A percentile compares a stretch with the other conserved stretches of the same genome.
Evolutionary conservation across 1,139 yeast genomes (phyloP).

Genomic region (Geotrichum citri-aurantii): DNA sequence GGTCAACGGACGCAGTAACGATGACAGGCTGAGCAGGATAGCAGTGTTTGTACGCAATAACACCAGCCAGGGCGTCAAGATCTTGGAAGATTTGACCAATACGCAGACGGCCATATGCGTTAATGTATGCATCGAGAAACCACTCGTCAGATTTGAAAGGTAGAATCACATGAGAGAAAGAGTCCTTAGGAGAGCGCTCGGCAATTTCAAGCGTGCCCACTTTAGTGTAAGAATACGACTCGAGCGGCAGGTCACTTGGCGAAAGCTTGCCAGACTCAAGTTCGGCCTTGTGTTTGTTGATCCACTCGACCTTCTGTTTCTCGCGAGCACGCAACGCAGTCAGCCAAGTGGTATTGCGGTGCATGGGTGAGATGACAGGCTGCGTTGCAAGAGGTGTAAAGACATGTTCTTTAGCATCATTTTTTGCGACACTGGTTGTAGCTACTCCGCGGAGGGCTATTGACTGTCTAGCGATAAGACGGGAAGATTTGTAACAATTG

Average conservation of each 20-base stretch:
- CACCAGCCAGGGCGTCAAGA: slow-evolving; percentile 82
- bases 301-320: slow-evolving; percentile 61
- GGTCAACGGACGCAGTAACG: slow-evolving; percentile 90
- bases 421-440: neutral
- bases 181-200: slow-evolving; percentile 71
- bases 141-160: slow-evolving; percentile 82
- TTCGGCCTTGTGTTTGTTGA: slow-evolving; percentile 22
- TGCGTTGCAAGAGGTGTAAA: slow-evolving; percentile 36
- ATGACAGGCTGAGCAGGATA: slow-evolving; percentile 88
- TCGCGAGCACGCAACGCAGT: slow-evolving; percentile 74
- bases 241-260: slow-evolving; percentile 18
- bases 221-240: slow-evolving; percentile 53
- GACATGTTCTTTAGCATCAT: slow-evolving; percentile 20
- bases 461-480: neutral
- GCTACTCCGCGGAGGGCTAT: neutral
- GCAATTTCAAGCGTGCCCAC: slow-evolving; percentile 53
- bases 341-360: slow-evolving; percentile 61
- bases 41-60: slow-evolving; percentile 80
- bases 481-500: neutral
- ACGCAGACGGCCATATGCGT: slow-evolving; percentile 80
- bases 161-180: slow-evolving; percentile 64
- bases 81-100: slow-evolving; percentile 92
- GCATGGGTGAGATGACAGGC: slow-evolving; percentile 34
- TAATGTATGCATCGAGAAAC: slow-evolving; percentile 80
- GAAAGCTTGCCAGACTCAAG: slow-evolving; percentile 16